phyloP scores from a whole-genome alignment of 2,329 filamentous ascomycete species.

The Arthrobotrys pseudoclavata region DNA sequence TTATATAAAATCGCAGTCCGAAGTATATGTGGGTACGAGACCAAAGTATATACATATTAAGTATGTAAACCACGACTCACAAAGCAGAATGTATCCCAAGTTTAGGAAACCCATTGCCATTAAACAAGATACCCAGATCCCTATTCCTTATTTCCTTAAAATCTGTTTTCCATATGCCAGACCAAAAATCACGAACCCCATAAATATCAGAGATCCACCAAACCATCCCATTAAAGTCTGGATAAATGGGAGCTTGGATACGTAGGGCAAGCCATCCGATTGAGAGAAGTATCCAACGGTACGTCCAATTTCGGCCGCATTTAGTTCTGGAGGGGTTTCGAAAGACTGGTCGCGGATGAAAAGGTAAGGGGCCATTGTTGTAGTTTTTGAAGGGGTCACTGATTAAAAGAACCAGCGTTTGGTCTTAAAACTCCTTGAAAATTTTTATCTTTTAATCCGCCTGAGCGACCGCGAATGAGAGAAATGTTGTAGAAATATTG shows the following conservation, averaged over 20 bases:
- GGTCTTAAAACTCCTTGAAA: too few relatives aligned
- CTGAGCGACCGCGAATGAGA: not conserved
- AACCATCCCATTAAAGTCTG: conserved; percentile 19
- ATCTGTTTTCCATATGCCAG: conserved; percentile 51
- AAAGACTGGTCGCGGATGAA: not conserved
- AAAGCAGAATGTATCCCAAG: too few relatives aligned
- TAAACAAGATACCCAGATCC: too few relatives aligned
- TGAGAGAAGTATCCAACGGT: conserved; percentile 24
- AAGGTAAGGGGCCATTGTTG: conserved; percentile 3
- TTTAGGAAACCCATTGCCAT: too few relatives aligned
- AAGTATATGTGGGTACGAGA: too few relatives aligned
- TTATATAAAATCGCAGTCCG: too few relatives aligned
- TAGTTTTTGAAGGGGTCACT: not conserved
- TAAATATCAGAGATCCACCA: conserved; percentile 23
- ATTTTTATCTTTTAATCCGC: not conserved
- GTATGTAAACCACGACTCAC: too few relatives aligned
- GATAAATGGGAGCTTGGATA: conserved; percentile 35
- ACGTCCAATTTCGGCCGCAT: conserved; percentile 7
- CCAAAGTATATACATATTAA: too few relatives aligned
- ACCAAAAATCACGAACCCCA: conserved; percentile 33
- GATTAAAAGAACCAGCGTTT: not conserved
- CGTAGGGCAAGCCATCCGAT: conserved; percentile 18
- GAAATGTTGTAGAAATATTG: not conserved
- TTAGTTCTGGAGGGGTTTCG: not conserved
- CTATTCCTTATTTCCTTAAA: conserved; percentile 9